Evolutionary conservation across 2,329 filamentous ascomycete genomes (phyloP), one percentile per base, ranked within the genome.

Genomic region (Scortechinia acanthostroma): DNA sequence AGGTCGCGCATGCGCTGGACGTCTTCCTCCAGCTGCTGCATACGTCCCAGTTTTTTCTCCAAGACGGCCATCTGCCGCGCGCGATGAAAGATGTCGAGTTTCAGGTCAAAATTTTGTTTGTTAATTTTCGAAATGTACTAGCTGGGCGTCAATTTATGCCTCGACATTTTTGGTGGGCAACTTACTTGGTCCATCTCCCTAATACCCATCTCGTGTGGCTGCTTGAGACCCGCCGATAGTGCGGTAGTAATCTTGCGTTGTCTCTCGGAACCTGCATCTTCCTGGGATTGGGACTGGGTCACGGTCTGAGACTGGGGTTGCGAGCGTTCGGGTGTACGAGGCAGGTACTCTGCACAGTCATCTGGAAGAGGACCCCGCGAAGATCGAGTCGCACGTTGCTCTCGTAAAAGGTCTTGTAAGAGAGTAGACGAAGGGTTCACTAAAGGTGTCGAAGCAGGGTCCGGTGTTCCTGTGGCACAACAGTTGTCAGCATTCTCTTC

Each of bases 41-140:
- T 62, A 15, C 55, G 58, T 42, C 59, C 58, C 42, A 66, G 22
- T 42, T 62, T 65, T 48, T 60, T 60, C 51, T 65, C 61, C 42
- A 65, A 30, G 0, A 48, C 45, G 6, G 51, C 46, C 45, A 65
- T 54, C 35, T 67, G 63, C 46, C 66, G 60, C 2, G 56, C 52
- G 21, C 63, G 60, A 45, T 66, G 62, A 42, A 63, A 64, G 1
- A 67, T 58, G 28, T 66, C 63, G 14, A 68, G 55, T 51, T 68
- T 67, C 47, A 68, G 46, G 48, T 67, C 64, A 45, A 68, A 68
- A 22, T 66, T 67, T 19, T 64, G 54, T 47, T 66, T 67, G 43
- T 61, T 67, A 43, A 66, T 58, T 49, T 65, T 66, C 1, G 63
- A 66, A 37, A 68, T 58, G 48, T 68, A 66, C 64, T 67, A 23